Evolutionary conservation across 2,329 filamentous ascomycete species (phyloP).

Genomic region (Amauroascus niger): DNA sequence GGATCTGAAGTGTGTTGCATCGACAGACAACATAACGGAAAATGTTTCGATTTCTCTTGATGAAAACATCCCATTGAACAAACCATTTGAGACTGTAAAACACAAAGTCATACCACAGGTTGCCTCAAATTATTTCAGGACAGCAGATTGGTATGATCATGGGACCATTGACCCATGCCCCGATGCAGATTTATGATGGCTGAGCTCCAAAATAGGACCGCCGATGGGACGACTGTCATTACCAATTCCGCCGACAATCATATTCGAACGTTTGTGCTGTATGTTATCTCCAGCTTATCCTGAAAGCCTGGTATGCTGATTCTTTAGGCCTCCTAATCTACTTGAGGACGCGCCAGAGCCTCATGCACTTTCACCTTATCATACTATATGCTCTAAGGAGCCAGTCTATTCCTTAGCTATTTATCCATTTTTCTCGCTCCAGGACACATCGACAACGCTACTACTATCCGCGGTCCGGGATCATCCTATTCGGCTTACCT

Average conservation of each 20-base stretch:
- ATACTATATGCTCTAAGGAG: constrained; percentile 38
- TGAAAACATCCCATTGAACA: not conserved
- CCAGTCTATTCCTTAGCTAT: constrained; percentile 46
- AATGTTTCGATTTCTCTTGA: not conserved
- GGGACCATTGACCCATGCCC: not conserved
- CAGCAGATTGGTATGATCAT: constrained; percentile 35
- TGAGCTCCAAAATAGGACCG: constrained; percentile 29
- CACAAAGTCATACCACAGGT: not conserved
- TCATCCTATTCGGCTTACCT: constrained; percentile 48
- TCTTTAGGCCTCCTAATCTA: constrained; percentile 39
- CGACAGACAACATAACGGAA: not conserved
- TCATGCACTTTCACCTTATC: constrained; percentile 39
- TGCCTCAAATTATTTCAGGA: constrained; percentile 35
- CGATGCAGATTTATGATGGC: not conserved
- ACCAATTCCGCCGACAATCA: constrained; percentile 44
- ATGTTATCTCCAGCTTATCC: constrained; percentile 17
- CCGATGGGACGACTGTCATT: constrained; percentile 50
- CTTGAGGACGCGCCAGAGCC: constrained; percentile 32
- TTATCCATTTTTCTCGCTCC: constrained; percentile 47
- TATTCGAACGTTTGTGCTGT: constrained; percentile 48
- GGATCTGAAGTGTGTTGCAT: constrained; percentile 13
- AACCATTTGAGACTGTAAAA: not conserved
- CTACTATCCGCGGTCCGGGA: constrained; percentile 46
- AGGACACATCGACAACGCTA: constrained; percentile 41
- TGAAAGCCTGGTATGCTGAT: not conserved